A percentile compares a stretch with the other conserved stretches of the same genome.
Evolutionary conservation across 306 rosid genomes (phyloP).

Genomic region (Chamaecrista fasciculata): DNA sequence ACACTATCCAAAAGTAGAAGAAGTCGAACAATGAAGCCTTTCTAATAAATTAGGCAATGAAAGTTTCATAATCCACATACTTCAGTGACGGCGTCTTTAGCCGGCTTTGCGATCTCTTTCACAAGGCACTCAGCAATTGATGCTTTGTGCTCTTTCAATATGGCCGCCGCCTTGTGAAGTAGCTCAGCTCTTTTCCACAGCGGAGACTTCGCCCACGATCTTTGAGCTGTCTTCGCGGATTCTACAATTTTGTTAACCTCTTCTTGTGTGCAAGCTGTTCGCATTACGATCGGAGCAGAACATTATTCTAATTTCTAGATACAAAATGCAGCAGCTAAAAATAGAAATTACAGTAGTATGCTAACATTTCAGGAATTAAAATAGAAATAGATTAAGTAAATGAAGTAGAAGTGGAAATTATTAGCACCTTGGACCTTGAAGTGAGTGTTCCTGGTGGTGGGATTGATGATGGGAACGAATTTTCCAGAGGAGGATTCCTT

Average conservation of each 20-base stretch:
- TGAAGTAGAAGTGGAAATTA: not conserved
- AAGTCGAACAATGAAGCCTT: not conserved
- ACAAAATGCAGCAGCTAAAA: not conserved
- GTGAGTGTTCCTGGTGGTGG: conserved; percentile 68
- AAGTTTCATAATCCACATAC: conserved; percentile 32
- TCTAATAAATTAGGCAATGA: not conserved
- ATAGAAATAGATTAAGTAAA: not conserved
- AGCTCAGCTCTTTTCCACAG: conserved; percentile 89
- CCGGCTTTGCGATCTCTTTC: conserved; percentile 87
- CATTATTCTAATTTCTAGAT: not conserved
- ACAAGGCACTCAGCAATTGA: conserved; percentile 89
- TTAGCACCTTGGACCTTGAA: conserved; percentile 86
- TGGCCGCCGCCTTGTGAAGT: conserved; percentile 87
- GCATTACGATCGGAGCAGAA: not conserved
- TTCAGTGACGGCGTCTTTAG: conserved; percentile 79
- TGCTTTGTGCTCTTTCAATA: conserved; percentile 70
- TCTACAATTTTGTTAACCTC: conserved; percentile 73
- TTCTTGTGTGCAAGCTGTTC: conserved; percentile 72
- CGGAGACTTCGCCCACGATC: conserved; percentile 85
- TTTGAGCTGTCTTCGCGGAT: conserved; percentile 70
- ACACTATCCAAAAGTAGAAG: not conserved
- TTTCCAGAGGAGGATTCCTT: conserved; percentile 70
- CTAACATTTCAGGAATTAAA: not conserved
- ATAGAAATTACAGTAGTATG: not conserved
- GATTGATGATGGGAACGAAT: conserved; percentile 73